Base-by-base conservation (phyloP, 2,329 filamentous ascomycete genomes). In the Phialophora macrospora region DNA sequence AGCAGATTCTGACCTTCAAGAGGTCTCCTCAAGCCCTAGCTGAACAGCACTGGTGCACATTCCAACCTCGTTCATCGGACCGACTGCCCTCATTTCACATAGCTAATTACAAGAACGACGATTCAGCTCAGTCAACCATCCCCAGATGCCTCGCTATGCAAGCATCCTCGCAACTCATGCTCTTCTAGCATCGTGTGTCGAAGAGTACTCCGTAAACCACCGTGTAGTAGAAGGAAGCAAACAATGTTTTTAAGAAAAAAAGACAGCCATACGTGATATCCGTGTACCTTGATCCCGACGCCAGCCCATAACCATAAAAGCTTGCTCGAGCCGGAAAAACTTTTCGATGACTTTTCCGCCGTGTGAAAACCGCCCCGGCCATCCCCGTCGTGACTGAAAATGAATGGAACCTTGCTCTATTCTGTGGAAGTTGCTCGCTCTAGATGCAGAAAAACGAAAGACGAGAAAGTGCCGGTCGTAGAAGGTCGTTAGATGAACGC, bases 371-470 rank as follows among this genome's bases (percentile, higher is more conserved):
- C 58, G 58, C 62, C 62, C 67, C 67, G 51, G 57, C 62, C 62
- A 59, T 56, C 51, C 64, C 62, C 61, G 22, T 67, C 67, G 51
- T 69, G 55, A 67, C 64, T 65, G 63, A 67, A 65, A 67, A 66
- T 63, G 32, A 49, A 63, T 44, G 51, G 24, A 60, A 65, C 26
- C 34, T 57, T 32, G 55, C 54, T 67, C 65, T 69, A 69, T 67
- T 60, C 59, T 61, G 54, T 49, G 46, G 56, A 62, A 57, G 60
- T 62, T 67, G 64, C 64, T 63, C 67, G 65, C 65, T 69, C 57
- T 65, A 69, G 64, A 69, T 67, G 67, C 67, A 52, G 64, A 64
- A 69, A 61, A 69, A 65, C 59, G 60, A 65, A 65, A 64, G 67
- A 69, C 59, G 48, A 57, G 58, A 69, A 69, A 59, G 60, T 63